A percentile compares a stretch with the other conserved stretches of the same genome.
phyloP scores from a whole-genome alignment of 2,329 filamentous ascomycete species.

The Colletotrichum acutatum region DNA sequence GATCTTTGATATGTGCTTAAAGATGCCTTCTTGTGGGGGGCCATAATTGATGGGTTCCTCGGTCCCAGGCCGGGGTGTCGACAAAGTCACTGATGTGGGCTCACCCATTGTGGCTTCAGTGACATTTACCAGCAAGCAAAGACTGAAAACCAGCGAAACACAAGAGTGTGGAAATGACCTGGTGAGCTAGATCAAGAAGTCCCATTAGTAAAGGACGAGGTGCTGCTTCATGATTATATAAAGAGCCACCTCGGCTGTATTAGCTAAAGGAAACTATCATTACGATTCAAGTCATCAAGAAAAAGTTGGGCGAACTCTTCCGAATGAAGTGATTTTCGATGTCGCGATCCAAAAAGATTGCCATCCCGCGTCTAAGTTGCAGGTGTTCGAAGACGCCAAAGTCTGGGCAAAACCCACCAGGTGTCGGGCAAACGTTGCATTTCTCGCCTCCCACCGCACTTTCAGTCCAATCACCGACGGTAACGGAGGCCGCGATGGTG shows the following conservation, averaged over 20 bases:
- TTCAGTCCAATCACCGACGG: slow-evolving; percentile 16
- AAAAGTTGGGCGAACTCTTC: not conserved
- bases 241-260: not conserved
- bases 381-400: slow-evolving; percentile 18
- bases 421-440: not conserved
- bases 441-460: not conserved
- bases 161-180: not conserved
- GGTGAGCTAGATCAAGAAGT: not conserved
- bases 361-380: slow-evolving; percentile 2
- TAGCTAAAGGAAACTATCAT: not conserved
- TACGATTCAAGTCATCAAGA: slow-evolving; percentile 1
- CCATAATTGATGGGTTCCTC: slow-evolving; percentile 25
- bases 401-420: slow-evolving; percentile 30
- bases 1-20: slow-evolving; percentile 34
- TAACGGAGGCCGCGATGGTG: not conserved
- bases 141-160: not conserved
- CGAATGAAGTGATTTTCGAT: slow-evolving; percentile 12
- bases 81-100: not conserved
- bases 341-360: slow-evolving; percentile 20
- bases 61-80: not conserved
- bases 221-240: slow-evolving; percentile 23
- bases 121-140: not conserved
- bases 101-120: slow-evolving; percentile 15
- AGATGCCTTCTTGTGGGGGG: slow-evolving; percentile 29
- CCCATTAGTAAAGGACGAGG: not conserved